These are phyloP conservation scores for Stemphylium vesicarium DNA, from an alignment of 2,329 filamentous ascomycete genomes.

Conservation along the genomic window DNA sequence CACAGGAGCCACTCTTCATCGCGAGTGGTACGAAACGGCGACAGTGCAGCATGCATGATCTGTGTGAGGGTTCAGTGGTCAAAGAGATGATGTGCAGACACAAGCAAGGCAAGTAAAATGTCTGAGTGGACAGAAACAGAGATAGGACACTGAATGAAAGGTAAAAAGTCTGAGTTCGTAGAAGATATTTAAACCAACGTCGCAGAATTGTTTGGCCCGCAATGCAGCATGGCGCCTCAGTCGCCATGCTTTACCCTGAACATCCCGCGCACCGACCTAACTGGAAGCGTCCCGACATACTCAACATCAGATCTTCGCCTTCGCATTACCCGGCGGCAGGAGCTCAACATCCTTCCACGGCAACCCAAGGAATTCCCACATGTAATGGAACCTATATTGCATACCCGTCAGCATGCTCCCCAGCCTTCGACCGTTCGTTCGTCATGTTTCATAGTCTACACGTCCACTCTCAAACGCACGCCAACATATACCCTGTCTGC, in stretches of 20 bases:
- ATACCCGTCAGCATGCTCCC: conserved; percentile 18
- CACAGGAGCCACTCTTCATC: conserved; percentile 19
- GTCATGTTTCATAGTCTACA: conserved; percentile 26
- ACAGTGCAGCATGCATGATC: conserved; percentile 15
- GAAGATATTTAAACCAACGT: conserved; percentile 7
- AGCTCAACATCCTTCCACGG: conserved; percentile 64
- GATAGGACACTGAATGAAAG: background rate
- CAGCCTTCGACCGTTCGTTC: conserved; percentile 2
- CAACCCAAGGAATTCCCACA: conserved; percentile 71
- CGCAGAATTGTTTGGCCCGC: conserved; percentile 1
- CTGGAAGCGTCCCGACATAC: background rate
- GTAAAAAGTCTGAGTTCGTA: background rate
- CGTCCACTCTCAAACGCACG: background rate
- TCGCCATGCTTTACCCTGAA: background rate
- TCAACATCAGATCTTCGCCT: conserved; percentile 40
- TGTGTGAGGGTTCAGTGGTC: conserved; percentile 5
- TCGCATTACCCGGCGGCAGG: conserved; percentile 34
- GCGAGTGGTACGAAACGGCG: conserved; percentile 22
- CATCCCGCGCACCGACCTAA: background rate
- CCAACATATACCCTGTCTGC: conserved; percentile 7
- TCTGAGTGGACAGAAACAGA: background rate
- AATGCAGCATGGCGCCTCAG: background rate
- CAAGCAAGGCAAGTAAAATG: background rate
- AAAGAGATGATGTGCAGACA: background rate
- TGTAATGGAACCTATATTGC: conserved; percentile 65